phyloP scores from a whole-genome alignment of 257 asterid species.

The Ajuga chamaepitys region DNA sequence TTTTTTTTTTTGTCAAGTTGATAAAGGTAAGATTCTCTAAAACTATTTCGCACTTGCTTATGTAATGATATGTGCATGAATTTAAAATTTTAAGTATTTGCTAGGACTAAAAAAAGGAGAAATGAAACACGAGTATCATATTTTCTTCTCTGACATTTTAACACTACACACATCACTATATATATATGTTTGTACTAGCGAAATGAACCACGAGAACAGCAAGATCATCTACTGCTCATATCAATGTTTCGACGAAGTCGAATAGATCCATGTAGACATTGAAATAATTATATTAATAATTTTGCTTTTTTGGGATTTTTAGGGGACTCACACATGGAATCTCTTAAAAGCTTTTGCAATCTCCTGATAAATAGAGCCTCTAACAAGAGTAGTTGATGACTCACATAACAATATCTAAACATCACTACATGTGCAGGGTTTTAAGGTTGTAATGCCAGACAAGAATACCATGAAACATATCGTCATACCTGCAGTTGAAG shows the following conservation, averaged over 20 bases:
- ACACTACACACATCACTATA: background rate
- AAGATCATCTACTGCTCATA: background rate
- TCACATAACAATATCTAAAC: background rate
- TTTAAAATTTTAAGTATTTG: no score
- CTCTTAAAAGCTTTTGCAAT: background rate
- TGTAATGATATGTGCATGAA: no score
- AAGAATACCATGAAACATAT: slow-evolving; percentile 59
- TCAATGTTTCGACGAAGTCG: background rate
- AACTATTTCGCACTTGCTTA: no score
- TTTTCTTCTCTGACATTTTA: background rate
- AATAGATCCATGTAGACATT: background rate
- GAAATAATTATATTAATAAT: no score
- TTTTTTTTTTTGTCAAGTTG: no score
- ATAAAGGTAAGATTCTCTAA: no score
- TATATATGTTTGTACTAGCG: background rate
- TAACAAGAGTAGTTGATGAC: no score
- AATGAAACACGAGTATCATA: no score
- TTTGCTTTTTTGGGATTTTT: no score
- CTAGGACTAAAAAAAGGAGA: no score
- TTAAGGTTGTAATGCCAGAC: slow-evolving; percentile 65
- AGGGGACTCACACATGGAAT: background rate
- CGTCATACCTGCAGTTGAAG: slow-evolving; percentile 58
- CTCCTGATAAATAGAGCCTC: background rate
- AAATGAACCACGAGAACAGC: background rate
- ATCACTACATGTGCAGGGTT: slow-evolving; percentile 41